Percentiles rank a stretch among this genome's conserved stretches.
These are phyloP conservation scores for Paxillus ammoniavirescens DNA, from an alignment of 768 basidiomycete species.

Conservation along the genomic window DNA sequence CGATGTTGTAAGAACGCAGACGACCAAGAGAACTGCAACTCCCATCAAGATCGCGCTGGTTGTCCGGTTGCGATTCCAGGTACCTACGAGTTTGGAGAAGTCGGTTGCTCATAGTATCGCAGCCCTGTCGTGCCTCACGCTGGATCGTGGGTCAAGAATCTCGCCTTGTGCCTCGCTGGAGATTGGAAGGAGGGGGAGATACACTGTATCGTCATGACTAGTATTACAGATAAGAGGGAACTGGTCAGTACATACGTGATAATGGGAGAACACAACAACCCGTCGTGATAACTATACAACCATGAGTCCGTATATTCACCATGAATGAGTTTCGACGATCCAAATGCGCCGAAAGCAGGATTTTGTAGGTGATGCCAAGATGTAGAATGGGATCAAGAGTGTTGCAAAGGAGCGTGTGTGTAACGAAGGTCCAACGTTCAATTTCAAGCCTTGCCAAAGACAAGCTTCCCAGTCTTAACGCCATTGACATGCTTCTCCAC, in stretches of 20 bases:
- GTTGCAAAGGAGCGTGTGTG: conserved; percentile 5
- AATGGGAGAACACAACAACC: conserved; percentile 1
- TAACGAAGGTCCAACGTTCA: not conserved
- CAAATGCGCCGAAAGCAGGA: conserved; percentile 9
- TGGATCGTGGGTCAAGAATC: not conserved
- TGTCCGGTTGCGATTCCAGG: conserved; percentile 46
- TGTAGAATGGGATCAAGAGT: not conserved
- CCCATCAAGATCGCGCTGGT: conserved; percentile 45
- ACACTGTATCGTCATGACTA: conserved; percentile 22
- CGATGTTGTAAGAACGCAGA: conserved; percentile 42
- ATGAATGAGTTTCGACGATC: conserved; percentile 6
- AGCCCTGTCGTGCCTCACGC: not conserved
- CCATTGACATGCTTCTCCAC: conserved; percentile 44
- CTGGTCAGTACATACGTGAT: conserved; percentile 13
- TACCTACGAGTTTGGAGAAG: conserved; percentile 42
- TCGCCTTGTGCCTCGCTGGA: no score
- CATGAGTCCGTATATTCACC: conserved; percentile 19
- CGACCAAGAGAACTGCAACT: conserved; percentile 51
- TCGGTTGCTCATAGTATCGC: conserved; percentile 31
- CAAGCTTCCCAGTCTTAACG: conserved; percentile 44
- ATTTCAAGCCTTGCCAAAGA: conserved; percentile 43
- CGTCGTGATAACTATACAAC: conserved; percentile 19
- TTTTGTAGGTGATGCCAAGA: conserved; percentile 5
- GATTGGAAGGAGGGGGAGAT: conserved; percentile 6
- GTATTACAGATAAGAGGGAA: conserved; percentile 21